phyloP scores from a whole-genome alignment of 306 rosid species.

The Trichosanthes cucumerina region DNA sequence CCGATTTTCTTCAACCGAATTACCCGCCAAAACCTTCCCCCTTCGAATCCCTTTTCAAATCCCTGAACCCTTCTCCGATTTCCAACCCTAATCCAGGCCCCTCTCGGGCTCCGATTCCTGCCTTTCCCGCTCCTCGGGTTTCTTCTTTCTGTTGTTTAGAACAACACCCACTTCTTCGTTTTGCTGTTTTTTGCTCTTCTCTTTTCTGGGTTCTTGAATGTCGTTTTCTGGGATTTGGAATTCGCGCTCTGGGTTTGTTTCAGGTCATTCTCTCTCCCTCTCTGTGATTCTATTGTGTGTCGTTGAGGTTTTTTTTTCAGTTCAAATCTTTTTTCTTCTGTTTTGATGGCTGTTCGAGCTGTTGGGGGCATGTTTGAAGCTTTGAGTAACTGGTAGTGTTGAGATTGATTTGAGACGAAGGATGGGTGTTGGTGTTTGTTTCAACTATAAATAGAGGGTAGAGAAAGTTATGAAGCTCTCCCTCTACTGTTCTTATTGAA shows the following conservation, averaged over 20 bases:
- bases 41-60: conserved; percentile 45
- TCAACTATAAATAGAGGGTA: background rate
- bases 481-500: background rate
- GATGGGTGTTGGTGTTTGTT: background rate
- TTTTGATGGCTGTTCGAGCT: background rate
- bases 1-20: conserved; percentile 53
- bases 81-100: background rate
- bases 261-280: background rate
- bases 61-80: background rate
- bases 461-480: background rate
- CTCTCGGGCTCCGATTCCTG: background rate
- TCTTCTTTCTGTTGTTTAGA: background rate
- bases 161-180: conserved; percentile 18
- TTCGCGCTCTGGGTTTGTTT: background rate
- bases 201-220: background rate
- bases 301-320: background rate
- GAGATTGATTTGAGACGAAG: background rate
- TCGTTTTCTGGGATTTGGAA: background rate
- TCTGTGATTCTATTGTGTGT: background rate
- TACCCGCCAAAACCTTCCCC: conserved; percentile 67
- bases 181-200: background rate
- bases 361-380: background rate
- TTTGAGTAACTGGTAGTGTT: background rate
- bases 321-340: background rate
- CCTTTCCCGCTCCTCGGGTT: background rate